Conservation (phyloP, 1,284 basidiomycete genomes). For the Xerocomus minutiporus region DNA sequence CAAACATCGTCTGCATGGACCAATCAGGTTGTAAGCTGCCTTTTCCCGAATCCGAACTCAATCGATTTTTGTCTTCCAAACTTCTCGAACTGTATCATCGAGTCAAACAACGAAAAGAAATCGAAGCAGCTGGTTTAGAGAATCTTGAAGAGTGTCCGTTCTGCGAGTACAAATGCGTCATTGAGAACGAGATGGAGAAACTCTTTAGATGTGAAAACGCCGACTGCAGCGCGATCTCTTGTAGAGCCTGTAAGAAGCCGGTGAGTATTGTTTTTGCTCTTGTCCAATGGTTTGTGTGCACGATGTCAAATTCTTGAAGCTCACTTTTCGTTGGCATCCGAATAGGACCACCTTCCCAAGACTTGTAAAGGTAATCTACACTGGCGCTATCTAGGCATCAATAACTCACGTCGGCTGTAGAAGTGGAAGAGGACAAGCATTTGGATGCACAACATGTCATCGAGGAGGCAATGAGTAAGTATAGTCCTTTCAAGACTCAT, state of each 20-base stretch:
- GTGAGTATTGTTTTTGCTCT: constrained; percentile 38
- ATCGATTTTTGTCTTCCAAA: constrained; percentile 57
- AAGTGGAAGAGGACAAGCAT: constrained; percentile 66
- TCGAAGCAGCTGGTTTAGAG: constrained; percentile 68
- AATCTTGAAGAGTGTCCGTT: constrained; percentile 82
- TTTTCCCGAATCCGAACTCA: constrained; percentile 65
- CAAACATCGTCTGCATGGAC: constrained; percentile 75
- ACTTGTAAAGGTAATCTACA: constrained; percentile 64
- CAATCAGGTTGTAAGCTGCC: constrained; percentile 65
- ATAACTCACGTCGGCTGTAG: constrained; percentile 33
- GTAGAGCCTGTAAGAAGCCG: constrained; percentile 69
- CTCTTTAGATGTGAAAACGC: constrained; percentile 74
- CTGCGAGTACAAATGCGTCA: constrained; percentile 79
- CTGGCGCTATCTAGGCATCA: not conserved
- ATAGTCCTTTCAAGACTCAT: not conserved
- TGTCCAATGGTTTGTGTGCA: not conserved
- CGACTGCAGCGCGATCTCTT: constrained; percentile 70
- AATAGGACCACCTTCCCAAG: constrained; percentile 79
- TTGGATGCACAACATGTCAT: constrained; percentile 71
- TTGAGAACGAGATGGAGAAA: constrained; percentile 74
- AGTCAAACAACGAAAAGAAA: constrained; percentile 72
- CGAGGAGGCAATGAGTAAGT: constrained; percentile 85
- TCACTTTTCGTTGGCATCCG: not conserved
- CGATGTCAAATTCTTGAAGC: not conserved
- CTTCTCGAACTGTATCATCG: constrained; percentile 68